phyloP scores from a whole-genome alignment of 2,329 filamentous ascomycete species.

The Botrytis medusae region DNA sequence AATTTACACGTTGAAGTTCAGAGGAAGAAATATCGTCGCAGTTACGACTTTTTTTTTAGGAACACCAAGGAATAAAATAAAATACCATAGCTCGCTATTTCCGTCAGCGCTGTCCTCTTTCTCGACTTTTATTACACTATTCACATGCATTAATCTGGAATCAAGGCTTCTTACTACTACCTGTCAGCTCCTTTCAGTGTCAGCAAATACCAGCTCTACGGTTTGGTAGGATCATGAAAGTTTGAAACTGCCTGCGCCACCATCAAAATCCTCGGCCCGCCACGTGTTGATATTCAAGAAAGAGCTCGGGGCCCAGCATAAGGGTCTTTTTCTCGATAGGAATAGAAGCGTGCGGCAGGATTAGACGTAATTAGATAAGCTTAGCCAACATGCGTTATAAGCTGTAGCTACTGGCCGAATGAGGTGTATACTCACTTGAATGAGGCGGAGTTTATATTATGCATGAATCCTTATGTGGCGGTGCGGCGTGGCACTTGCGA shows the following conservation, averaged over 20 bases:
- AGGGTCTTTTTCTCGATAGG: neutral
- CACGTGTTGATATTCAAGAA: constrained; percentile 16
- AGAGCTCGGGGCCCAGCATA: neutral
- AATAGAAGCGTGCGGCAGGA: constrained; percentile 1
- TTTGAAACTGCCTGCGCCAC: constrained; percentile 20
- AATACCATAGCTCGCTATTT: neutral
- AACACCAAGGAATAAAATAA: neutral
- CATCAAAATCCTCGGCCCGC: constrained; percentile 11
- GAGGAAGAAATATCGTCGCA: neutral
- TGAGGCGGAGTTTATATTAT: constrained; percentile 8
- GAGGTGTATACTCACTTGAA: neutral
- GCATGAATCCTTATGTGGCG: constrained; percentile 20
- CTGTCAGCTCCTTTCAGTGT: neutral
- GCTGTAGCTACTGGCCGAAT: neutral
- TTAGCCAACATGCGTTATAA: neutral
- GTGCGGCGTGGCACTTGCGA: constrained; percentile 15
- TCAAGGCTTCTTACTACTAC: neutral
- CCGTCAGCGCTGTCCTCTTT: neutral
- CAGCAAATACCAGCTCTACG: neutral
- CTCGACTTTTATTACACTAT: neutral
- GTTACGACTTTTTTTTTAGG: neutral
- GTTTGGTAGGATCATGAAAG: neutral
- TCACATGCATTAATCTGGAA: neutral
- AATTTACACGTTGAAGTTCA: neutral
- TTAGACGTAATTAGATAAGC: neutral